These are phyloP conservation scores for Sesbania bispinosa DNA, from an alignment of 306 rosid genomes.

Conservation along the genomic window DNA sequence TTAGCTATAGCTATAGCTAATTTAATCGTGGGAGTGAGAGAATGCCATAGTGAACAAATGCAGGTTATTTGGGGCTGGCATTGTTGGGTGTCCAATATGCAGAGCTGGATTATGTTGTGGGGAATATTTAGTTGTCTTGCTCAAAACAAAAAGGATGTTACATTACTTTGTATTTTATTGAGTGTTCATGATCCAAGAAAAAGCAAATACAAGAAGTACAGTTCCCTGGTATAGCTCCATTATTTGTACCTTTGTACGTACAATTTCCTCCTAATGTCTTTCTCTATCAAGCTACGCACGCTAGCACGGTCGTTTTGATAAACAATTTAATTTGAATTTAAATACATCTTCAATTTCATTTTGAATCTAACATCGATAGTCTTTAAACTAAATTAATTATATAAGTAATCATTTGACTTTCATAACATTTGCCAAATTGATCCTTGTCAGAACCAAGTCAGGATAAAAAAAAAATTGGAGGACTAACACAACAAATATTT, in stretches of 20 bases:
- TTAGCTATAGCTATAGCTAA: background rate
- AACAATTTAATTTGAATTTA: background rate
- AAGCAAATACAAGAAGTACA: conserved; percentile 1
- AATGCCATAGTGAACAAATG: conserved; percentile 2
- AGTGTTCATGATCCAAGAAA: conserved; percentile 32
- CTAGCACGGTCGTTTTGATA: background rate
- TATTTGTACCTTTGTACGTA: conserved; percentile 21
- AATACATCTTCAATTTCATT: no score
- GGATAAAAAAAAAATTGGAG: no score
- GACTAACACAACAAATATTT: no score
- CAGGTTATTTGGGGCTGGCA: conserved; percentile 26
- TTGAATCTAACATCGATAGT: no score
- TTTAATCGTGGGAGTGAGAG: background rate
- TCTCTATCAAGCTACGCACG: conserved; percentile 22
- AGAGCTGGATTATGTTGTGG: conserved; percentile 27
- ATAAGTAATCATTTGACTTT: no score
- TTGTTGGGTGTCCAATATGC: conserved; percentile 16
- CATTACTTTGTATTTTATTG: conserved; percentile 24
- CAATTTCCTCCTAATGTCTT: conserved; percentile 12
- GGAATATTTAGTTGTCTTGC: conserved; percentile 38
- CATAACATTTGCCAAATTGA: no score
- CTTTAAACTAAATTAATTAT: no score
- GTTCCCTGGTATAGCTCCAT: background rate
- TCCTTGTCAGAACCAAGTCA: no score
- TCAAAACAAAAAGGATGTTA: conserved; percentile 33